Evolutionary conservation across 2,329 filamentous ascomycete species (phyloP).

Genomic region (Colletotrichum tropicale): DNA sequence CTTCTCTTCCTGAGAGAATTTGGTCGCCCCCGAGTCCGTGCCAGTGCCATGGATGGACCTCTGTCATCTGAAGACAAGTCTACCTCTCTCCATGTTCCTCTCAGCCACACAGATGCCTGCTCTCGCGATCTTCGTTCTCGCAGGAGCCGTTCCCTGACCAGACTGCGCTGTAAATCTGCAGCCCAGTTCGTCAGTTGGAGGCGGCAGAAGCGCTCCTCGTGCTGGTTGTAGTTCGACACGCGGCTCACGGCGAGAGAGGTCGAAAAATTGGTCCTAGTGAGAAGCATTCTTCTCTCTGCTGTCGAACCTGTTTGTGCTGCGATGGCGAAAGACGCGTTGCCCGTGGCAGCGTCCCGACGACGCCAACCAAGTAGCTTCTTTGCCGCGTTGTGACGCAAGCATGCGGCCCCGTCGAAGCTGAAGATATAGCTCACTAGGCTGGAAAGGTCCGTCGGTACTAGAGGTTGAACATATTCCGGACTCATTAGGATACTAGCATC

Average conservation of each 20-base stretch:
- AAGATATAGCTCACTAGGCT: slow-evolving; percentile 77
- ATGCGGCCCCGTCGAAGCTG: slow-evolving; percentile 76
- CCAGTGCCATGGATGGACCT: neutral
- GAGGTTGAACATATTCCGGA: slow-evolving; percentile 83
- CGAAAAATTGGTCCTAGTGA: slow-evolving; percentile 27
- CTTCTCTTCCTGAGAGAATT: slow-evolving; percentile 11
- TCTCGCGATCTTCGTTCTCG: slow-evolving; percentile 67
- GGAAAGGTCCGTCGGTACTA: slow-evolving; percentile 76
- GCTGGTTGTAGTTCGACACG: slow-evolving; percentile 26
- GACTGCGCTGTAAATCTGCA: slow-evolving; percentile 76
- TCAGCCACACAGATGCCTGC: slow-evolving; percentile 73
- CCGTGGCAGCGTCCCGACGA: slow-evolving; percentile 20
- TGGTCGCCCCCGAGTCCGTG: neutral
- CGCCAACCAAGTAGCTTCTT: slow-evolving; percentile 82
- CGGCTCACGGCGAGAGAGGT: neutral
- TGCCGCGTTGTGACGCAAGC: slow-evolving; percentile 82
- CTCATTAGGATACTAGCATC: slow-evolving; percentile 94
- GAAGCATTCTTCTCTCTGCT: slow-evolving; percentile 47
- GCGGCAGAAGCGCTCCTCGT: slow-evolving; percentile 37
- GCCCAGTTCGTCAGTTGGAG: slow-evolving; percentile 85
- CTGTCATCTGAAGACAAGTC: neutral
- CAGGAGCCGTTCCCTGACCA: slow-evolving; percentile 73
- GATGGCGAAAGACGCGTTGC: slow-evolving; percentile 29
- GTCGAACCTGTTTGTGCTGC: neutral
- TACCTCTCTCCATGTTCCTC: slow-evolving; percentile 58